Conservation (phyloP, 129 eudicot species). For the Pittosporum tobira region DNA sequence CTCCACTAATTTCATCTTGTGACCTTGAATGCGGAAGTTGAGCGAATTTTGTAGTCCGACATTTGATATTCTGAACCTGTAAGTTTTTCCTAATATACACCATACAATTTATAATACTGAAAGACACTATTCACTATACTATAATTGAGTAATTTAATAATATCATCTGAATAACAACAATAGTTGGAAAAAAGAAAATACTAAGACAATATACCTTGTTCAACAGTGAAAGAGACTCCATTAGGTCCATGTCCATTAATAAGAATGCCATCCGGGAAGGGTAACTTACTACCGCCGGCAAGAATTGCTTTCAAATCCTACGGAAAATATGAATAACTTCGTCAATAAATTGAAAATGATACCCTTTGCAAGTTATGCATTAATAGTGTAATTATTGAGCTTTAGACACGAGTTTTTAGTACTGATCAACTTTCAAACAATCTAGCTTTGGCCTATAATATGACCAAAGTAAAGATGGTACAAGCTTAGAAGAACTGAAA, state of each 20-base stretch:
- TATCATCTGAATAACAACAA: neutral
- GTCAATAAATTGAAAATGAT: too few species aligned
- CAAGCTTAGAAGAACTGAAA: too few species aligned
- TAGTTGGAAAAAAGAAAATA: neutral
- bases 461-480: too few species aligned
- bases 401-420: too few species aligned
- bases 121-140: too few species aligned
- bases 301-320: slow-evolving; percentile 52
- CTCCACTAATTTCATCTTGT: slow-evolving; percentile 82
- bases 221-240: slow-evolving; percentile 46
- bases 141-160: too few species aligned
- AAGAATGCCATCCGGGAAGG: slow-evolving; percentile 68
- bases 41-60: slow-evolving; percentile 83
- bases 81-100: slow-evolving; percentile 56
- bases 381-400: too few species aligned
- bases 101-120: too few species aligned
- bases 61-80: slow-evolving; percentile 80
- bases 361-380: too few species aligned
- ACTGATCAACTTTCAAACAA: too few species aligned
- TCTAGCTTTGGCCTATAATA: too few species aligned
- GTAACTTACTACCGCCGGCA: slow-evolving; percentile 63
- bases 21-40: slow-evolving; percentile 78
- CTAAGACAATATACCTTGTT: slow-evolving; percentile 41
- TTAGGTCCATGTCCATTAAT: slow-evolving; percentile 82
- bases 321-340: slow-evolving; percentile 1